phyloP scores from a whole-genome alignment of 2,329 filamentous ascomycete genomes.

The Fusarium sp. region DNA sequence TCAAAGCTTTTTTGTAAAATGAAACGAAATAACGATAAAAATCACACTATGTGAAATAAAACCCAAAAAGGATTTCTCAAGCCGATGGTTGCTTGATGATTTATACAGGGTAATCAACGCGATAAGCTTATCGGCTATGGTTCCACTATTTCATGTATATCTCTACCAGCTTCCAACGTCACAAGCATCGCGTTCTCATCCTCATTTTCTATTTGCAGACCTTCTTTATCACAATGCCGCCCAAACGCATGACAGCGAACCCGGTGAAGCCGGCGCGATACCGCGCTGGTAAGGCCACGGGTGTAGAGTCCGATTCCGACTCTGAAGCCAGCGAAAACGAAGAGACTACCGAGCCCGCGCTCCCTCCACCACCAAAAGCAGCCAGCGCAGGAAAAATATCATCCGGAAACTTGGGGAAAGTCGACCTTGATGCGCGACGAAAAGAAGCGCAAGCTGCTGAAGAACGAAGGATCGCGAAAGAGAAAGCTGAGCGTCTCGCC shows the following conservation, averaged over 20 bases:
- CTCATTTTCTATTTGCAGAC: background rate
- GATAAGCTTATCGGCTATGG: conserved; percentile 35
- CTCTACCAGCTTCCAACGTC: conserved; percentile 35
- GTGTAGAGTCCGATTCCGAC: conserved; percentile 65
- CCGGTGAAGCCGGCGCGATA: conserved; percentile 83
- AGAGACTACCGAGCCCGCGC: conserved; percentile 48
- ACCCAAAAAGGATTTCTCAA: too few species aligned
- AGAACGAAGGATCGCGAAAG: conserved; percentile 59
- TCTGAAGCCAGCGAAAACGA: conserved; percentile 62
- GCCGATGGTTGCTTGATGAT: background rate
- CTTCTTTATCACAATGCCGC: conserved; percentile 62
- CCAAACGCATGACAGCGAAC: conserved; percentile 94
- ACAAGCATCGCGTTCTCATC: conserved; percentile 27
- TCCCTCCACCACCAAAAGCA: conserved; percentile 67
- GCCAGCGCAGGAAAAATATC: conserved; percentile 66
- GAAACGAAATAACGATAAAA: background rate
- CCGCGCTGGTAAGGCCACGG: conserved; percentile 81
- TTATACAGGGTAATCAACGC: conserved; percentile 28
- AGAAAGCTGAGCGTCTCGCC: conserved; percentile 62
- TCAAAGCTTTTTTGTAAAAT: too few species aligned
- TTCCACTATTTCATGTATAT: conserved; percentile 34
- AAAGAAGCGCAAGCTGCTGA: conserved; percentile 61
- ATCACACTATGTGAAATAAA: background rate
- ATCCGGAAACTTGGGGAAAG: conserved; percentile 62
- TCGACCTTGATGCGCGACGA: conserved; percentile 62